phyloP scores from a whole-genome alignment of 2,329 filamentous ascomycete species.

The Knoxdaviesia proteae region DNA sequence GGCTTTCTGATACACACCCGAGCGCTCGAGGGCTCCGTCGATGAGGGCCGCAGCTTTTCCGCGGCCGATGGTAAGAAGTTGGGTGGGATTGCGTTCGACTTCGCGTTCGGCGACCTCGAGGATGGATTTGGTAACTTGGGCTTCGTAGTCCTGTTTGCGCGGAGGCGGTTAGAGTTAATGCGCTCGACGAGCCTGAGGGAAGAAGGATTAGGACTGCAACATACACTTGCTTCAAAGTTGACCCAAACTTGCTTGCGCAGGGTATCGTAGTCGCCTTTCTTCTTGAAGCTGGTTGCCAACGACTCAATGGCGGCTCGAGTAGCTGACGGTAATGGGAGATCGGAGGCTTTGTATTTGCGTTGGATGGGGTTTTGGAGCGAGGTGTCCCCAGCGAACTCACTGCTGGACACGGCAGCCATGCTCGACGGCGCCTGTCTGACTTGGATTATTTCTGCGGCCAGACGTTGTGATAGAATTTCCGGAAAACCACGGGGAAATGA shows the following conservation, averaged over 20 bases:
- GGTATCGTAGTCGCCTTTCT: conserved; percentile 64
- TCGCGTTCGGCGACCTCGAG: conserved; percentile 52
- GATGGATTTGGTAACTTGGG: conserved; percentile 42
- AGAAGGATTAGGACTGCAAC: conserved; percentile 7
- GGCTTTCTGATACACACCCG: conserved; percentile 53
- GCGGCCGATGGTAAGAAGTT: conserved; percentile 52
- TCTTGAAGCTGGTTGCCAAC: conserved; percentile 65
- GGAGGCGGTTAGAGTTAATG: not conserved
- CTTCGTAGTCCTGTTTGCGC: conserved; percentile 41
- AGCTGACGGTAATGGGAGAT: conserved; percentile 53
- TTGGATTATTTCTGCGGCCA: too few relatives aligned
- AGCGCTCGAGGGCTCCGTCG: conserved; percentile 58
- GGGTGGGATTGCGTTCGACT: conserved; percentile 51
- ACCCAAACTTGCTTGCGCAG: conserved; percentile 61
- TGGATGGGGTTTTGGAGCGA: too few relatives aligned
- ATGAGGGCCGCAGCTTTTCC: conserved; percentile 55
- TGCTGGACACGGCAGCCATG: too few relatives aligned
- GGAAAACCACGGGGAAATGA: too few relatives aligned
- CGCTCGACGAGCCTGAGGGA: not conserved
- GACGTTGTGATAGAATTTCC: too few relatives aligned
- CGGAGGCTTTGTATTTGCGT: conserved; percentile 41
- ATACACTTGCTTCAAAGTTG: conserved; percentile 49
- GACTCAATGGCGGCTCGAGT: conserved; percentile 54
- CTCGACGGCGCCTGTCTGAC: too few relatives aligned
- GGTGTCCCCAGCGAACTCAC: too few relatives aligned